Conservation (phyloP, 805 yeast genomes). For the Metschnikowia colocasiae region DNA sequence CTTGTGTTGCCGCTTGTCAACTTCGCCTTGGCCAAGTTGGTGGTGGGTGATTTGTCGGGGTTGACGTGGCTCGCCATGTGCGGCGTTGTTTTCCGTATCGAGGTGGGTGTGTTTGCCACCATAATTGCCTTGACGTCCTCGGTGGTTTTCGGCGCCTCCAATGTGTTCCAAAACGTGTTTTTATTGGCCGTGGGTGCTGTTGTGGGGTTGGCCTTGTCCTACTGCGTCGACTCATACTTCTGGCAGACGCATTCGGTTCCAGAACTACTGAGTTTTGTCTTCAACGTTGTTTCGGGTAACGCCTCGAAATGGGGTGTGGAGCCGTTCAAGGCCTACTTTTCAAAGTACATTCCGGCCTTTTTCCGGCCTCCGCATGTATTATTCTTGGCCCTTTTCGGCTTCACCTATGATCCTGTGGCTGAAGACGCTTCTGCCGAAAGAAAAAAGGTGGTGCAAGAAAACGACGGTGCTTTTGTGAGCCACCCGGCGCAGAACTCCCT, state of each 20-base stretch:
- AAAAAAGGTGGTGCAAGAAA: constrained; percentile 9
- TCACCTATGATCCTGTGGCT: constrained; percentile 44
- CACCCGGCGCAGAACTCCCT: constrained; percentile 29
- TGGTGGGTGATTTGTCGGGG: constrained; percentile 47
- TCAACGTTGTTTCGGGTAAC: constrained; percentile 73
- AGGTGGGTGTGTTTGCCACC: constrained; percentile 53
- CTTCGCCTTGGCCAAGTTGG: constrained; percentile 47
- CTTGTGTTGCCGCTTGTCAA: constrained; percentile 73
- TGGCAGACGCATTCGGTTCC: constrained; percentile 69
- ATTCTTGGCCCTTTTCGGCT: constrained; percentile 31
- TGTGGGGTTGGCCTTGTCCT: constrained; percentile 47
- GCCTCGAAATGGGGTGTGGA: constrained; percentile 81
- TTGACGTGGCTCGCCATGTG: constrained; percentile 56
- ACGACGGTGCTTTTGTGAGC: constrained; percentile 22
- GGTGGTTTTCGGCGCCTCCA: constrained; percentile 44
- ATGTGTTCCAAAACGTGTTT: constrained; percentile 34
- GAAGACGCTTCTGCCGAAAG: constrained; percentile 18
- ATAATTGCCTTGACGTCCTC: constrained; percentile 48
- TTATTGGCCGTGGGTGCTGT: constrained; percentile 48
- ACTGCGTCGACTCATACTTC: constrained; percentile 65
- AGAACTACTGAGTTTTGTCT: constrained; percentile 67
- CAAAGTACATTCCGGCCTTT: constrained; percentile 39
- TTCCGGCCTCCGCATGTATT: constrained; percentile 47
- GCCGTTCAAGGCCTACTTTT: constrained; percentile 68
- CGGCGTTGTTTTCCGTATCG: constrained; percentile 70